A percentile compares a stretch with the other conserved stretches of the same genome.
phyloP scores from a whole-genome alignment of 495 filamentous ascomycete genomes.

The Aspergillus coremiiformis region DNA sequence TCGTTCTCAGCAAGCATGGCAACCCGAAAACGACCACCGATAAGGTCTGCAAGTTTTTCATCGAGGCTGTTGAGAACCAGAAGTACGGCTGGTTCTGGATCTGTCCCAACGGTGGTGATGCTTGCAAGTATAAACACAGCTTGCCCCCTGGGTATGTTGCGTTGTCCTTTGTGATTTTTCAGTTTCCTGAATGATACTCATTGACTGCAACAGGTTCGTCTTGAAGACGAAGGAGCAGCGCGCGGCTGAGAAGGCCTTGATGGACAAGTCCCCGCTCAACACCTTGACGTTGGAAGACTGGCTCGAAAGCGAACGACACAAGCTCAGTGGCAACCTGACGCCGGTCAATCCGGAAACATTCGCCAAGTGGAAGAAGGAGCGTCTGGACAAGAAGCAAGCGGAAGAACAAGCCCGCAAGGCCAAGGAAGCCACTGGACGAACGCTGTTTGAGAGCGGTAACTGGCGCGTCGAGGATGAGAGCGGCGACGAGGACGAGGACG shows the following conservation, averaged over 20 bases:
- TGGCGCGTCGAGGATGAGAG: constrained; percentile 69
- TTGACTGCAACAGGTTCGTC: constrained; percentile 61
- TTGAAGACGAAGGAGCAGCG: constrained; percentile 97
- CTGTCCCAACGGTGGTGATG: constrained; percentile 93
- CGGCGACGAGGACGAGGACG: constrained; percentile 52
- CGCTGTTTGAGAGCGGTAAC: constrained; percentile 92
- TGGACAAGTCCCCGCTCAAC: constrained; percentile 92
- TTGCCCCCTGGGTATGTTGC: constrained; percentile 78
- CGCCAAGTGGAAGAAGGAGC: constrained; percentile 90
- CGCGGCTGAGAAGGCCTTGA: constrained; percentile 89
- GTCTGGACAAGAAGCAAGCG: constrained; percentile 90
- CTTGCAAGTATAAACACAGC: constrained; percentile 97
- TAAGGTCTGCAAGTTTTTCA: constrained; percentile 98
- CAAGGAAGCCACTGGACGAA: constrained; percentile 91
- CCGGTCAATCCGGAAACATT: constrained; percentile 90
- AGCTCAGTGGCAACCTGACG: constrained; percentile 81
- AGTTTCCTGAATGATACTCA: background rate
- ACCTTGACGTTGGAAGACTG: constrained; percentile 97
- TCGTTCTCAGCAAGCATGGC: constrained; percentile 91
- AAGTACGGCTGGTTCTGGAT: constrained; percentile 99
- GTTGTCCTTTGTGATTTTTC: too few relatives aligned
- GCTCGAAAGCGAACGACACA: constrained; percentile 88
- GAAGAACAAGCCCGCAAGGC: constrained; percentile 79
- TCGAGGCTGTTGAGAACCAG: constrained; percentile 93
- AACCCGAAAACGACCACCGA: constrained; percentile 95